Conservation (phyloP, 23 red algal species). For the Gracilaria domingensis region DNA sequence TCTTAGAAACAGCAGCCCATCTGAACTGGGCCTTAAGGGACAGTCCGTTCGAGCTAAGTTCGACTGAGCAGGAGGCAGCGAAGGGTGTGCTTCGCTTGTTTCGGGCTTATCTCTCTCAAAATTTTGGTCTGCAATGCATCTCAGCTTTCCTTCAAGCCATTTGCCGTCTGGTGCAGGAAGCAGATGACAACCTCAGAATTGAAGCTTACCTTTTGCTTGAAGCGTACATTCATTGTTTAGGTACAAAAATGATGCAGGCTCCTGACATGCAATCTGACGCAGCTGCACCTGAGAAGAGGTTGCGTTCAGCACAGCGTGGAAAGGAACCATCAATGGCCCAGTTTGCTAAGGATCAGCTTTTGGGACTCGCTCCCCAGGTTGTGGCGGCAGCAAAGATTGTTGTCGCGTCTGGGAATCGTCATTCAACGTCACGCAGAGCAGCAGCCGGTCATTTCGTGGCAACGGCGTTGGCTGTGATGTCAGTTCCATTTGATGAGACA, state of each 20-base stretch:
- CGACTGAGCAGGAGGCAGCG: background rate
- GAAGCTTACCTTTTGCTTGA: constrained; percentile 57
- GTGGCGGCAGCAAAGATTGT: constrained; percentile 42
- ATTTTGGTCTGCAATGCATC: background rate
- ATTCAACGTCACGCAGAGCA: constrained; percentile 24
- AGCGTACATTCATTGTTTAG: constrained; percentile 60
- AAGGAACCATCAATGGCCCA: background rate
- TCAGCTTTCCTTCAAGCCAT: constrained; percentile 32
- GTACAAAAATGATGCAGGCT: background rate
- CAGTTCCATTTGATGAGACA: constrained; percentile 35
- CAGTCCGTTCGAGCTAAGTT: background rate
- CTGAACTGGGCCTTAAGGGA: constrained; percentile 39
- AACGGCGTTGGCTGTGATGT: constrained; percentile 17
- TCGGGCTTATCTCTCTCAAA: constrained; percentile 32
- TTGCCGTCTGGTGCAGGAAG: constrained; percentile 35
- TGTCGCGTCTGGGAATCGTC: background rate
- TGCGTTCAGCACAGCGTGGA: too few relatives aligned
- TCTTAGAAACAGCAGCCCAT: constrained; percentile 17
- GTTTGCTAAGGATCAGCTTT: constrained; percentile 56
- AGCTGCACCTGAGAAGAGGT: background rate
- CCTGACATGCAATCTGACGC: background rate
- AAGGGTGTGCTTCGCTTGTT: constrained; percentile 56
- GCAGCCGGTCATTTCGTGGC: constrained; percentile 75
- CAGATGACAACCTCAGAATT: constrained; percentile 4
- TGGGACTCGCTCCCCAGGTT: constrained; percentile 42